Evolutionary conservation across 345 rosid species (phyloP), one percentile per base, ranked within the genome.

Genomic region (Arabis alpina): DNA sequence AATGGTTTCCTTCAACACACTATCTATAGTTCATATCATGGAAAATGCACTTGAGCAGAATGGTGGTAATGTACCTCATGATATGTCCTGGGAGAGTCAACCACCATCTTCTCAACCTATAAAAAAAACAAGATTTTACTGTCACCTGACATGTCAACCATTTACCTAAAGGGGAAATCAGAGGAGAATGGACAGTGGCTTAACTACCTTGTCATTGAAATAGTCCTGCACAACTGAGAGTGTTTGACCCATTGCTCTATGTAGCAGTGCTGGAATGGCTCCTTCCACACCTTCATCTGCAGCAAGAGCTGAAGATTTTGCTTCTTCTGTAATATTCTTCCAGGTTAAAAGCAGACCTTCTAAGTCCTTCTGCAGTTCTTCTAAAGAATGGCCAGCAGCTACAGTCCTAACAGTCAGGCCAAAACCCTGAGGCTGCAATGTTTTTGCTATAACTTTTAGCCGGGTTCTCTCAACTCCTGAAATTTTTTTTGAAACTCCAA

Each of bases 231-330:
- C 99, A 80, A 93, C 90, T 45, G 97, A 91, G 67, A 93, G 91
- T 5, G 97, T 93, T 86, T 93, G 96, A 74, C 87, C 99, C 97
- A 89, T 91, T 54, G 99, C 96, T 80, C 91, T 83, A 80, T 93
- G 97, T 66, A 93, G 77, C 64, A 93, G 80, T 67, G 80, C 88
- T 45, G 97, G 99, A 72, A 89, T 70, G 32, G 99, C 93, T 53
- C 96, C 97, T 74, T 91, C 91, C 61, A 89, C 86, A 56, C 99
- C 96, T 86, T 88, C 94, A 80, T 91, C 97, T 53, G 97, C 93
- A 60, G 99, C 97, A 77, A 91, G 97, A 69, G 99, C 85, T 32
- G 96, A 80, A 73, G 96, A 89, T 79, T 87, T 89, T 66, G 97
- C 99, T 77, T 87, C 89, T 76, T 93, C 96, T 43, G 75, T 70